These are phyloP conservation scores for Ophiocytium majus DNA, from an alignment of 352 stramenopile species.

Conservation along the genomic window DNA sequence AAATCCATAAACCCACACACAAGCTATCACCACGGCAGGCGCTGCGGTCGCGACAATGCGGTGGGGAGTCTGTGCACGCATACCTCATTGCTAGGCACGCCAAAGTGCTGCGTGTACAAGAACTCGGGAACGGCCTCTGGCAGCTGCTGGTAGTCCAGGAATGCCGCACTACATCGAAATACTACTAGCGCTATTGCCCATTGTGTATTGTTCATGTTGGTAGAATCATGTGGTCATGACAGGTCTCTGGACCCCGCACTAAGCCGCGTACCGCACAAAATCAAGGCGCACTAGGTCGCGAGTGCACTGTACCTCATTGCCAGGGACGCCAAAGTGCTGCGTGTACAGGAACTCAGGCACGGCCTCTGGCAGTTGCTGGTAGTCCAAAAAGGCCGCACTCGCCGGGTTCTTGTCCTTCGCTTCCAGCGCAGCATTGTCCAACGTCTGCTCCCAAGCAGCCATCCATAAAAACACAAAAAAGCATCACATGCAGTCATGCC, in stretches of 20 bases:
- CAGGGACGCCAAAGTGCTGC: constrained; percentile 32
- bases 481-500: no score
- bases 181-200: no score
- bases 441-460: constrained; percentile 32
- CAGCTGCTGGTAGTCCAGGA: constrained; percentile 45
- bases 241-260: no score
- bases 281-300: no score
- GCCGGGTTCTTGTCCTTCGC: constrained; percentile 15
- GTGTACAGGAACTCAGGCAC: constrained; percentile 34
- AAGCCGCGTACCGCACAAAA: no score
- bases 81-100: constrained; percentile 29
- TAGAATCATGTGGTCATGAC: no score
- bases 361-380: constrained; percentile 37
- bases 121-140: constrained; percentile 33
- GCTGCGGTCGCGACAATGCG: neutral
- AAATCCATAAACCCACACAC: neutral
- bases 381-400: constrained; percentile 39
- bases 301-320: no score
- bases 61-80: neutral
- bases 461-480: no score
- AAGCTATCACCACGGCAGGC: neutral
- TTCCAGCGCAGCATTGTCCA: constrained; percentile 10
- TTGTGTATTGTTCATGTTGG: no score
- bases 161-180: constrained; percentile 24
- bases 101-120: constrained; percentile 39